Conservation (phyloP, 2,329 filamentous ascomycete species). For the Nakataea oryzae region DNA sequence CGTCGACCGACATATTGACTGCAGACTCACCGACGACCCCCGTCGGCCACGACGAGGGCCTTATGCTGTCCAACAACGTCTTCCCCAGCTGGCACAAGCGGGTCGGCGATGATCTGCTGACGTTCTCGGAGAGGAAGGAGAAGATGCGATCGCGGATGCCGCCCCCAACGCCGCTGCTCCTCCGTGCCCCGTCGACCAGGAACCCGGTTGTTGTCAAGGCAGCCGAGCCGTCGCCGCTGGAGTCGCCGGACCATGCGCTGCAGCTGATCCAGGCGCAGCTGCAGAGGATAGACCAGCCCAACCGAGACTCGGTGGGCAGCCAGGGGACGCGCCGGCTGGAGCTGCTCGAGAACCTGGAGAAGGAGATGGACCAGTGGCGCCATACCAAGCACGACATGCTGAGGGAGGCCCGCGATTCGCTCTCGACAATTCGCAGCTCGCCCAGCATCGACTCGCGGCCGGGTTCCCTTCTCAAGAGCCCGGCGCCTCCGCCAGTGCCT, state of each 20-base stretch:
- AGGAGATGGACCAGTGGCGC: constrained; percentile 54
- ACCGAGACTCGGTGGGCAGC: constrained; percentile 16
- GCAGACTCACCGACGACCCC: background rate
- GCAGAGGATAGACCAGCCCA: constrained; percentile 32
- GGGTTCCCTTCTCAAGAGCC: constrained; percentile 11
- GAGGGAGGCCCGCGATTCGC: constrained; percentile 29
- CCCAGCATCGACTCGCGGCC: constrained; percentile 21
- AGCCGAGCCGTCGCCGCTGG: constrained; percentile 39
- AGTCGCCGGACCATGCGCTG: constrained; percentile 39
- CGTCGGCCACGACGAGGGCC: constrained; percentile 16
- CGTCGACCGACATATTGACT: background rate
- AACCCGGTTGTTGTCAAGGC: constrained; percentile 32
- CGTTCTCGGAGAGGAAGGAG: constrained; percentile 44
- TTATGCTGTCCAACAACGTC: constrained; percentile 7
- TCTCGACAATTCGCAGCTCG: constrained; percentile 32
- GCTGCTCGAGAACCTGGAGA: constrained; percentile 48
- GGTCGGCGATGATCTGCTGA: constrained; percentile 46
- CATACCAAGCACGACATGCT: constrained; percentile 40
- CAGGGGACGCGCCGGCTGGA: constrained; percentile 29
- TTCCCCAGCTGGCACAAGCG: constrained; percentile 39
- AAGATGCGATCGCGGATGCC: constrained; percentile 35
- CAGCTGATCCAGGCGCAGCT: constrained; percentile 41
- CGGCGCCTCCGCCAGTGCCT: background rate
- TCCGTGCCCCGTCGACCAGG: constrained; percentile 30
- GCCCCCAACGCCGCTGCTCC: constrained; percentile 43